phyloP scores from a whole-genome alignment of 1,139 yeast species.

The Saccharomycopsis crataegensis region DNA sequence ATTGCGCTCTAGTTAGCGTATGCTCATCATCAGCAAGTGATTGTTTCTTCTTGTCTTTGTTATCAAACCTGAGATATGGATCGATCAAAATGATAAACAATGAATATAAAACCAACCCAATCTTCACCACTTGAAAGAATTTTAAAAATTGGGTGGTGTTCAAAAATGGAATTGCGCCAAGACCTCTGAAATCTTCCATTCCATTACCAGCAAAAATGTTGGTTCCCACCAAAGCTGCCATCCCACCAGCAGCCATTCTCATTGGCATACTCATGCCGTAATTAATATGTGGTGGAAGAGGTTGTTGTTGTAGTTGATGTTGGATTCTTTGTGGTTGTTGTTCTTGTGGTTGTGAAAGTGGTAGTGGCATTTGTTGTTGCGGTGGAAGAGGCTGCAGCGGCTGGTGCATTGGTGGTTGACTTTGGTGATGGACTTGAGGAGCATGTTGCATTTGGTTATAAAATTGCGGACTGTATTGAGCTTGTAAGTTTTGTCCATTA shows the following conservation, averaged over 20 bases:
- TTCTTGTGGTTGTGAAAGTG: too few species aligned
- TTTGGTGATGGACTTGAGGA: not conserved
- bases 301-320: not conserved
- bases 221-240: conserved; percentile 47
- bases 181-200: conserved; percentile 12
- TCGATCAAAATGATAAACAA: not conserved
- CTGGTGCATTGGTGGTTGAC: not conserved
- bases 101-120: not conserved
- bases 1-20: not conserved
- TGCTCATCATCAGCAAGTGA: not conserved
- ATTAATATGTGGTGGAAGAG: not conserved
- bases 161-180: conserved; percentile 8
- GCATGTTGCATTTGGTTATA: not conserved
- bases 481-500: not conserved
- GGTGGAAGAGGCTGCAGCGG: conserved; percentile 1
- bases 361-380: not conserved
- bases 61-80: not conserved
- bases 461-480: conserved; percentile 1
- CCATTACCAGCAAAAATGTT: conserved; percentile 2
- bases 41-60: not conserved
- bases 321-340: too few species aligned
- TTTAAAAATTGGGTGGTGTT: not conserved
- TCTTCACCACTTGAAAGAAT: not conserved
- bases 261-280: conserved; percentile 20
- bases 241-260: conserved; percentile 42